These are phyloP conservation scores for Phialophora tarda DNA, from an alignment of 2,329 filamentous ascomycete species.

Conservation along the genomic window DNA sequence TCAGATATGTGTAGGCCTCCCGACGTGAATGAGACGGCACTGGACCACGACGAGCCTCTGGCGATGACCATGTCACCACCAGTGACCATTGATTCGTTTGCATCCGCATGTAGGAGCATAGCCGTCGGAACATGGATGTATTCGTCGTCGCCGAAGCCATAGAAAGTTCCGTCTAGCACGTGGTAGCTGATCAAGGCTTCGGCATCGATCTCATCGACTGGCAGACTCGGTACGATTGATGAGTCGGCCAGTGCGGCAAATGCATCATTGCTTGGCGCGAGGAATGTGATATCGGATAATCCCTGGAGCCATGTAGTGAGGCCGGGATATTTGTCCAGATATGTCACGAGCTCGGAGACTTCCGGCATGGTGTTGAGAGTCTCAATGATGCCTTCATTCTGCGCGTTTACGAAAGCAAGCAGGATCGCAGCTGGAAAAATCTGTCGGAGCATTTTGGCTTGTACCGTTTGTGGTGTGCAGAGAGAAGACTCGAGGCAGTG, in stretches of 20 bases:
- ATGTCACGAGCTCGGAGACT: slow-evolving; percentile 32
- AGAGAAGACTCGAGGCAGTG: too few species aligned
- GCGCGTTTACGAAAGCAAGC: slow-evolving; percentile 15
- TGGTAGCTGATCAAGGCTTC: slow-evolving; percentile 62
- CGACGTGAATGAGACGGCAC: slow-evolving; percentile 17
- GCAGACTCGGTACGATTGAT: slow-evolving; percentile 4
- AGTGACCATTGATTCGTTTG: slow-evolving; percentile 57
- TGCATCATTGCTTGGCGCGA: slow-evolving; percentile 63
- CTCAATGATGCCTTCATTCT: slow-evolving; percentile 22
- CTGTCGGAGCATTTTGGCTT: slow-evolving; percentile 8
- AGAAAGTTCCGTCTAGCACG: slow-evolving; percentile 60
- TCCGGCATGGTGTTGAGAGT: slow-evolving; percentile 22
- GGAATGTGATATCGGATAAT: slow-evolving; percentile 60
- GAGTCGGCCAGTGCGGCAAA: slow-evolving; percentile 41
- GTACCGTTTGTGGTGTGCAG: background rate
- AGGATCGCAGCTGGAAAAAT: background rate
- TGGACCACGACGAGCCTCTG: slow-evolving; percentile 12
- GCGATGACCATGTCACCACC: slow-evolving; percentile 60
- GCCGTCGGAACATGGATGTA: slow-evolving; percentile 54
- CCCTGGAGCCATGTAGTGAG: slow-evolving; percentile 41
- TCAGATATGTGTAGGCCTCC: slow-evolving; percentile 14
- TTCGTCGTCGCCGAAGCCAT: slow-evolving; percentile 29
- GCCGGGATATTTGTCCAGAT: slow-evolving; percentile 19
- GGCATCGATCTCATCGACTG: slow-evolving; percentile 35
- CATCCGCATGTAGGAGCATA: slow-evolving; percentile 57